These are phyloP conservation scores for Spergularia azorica DNA, from an alignment of 179 eudicot genomes.

Conservation along the genomic window DNA sequence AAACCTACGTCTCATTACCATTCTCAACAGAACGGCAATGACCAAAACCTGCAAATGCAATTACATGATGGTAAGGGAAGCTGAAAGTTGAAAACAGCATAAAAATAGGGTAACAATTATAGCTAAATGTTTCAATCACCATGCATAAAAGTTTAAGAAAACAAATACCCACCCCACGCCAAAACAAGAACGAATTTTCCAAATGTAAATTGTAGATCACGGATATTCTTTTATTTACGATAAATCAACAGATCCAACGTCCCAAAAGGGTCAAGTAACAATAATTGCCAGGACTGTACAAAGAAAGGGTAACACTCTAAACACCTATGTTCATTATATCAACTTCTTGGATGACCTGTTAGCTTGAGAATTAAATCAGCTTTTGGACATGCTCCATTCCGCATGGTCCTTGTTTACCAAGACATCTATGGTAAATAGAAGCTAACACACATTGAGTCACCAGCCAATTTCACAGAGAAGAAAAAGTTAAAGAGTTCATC, in stretches of 20 bases:
- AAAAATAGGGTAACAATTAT: neutral
- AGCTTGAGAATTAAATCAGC: neutral
- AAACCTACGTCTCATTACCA: slow-evolving; percentile 86
- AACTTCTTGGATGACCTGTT: neutral
- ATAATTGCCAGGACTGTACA: neutral
- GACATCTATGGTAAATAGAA: neutral
- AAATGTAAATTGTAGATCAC: neutral
- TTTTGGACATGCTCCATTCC: neutral
- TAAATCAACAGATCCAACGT: neutral
- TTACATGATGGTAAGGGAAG: neutral
- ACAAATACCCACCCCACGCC: neutral
- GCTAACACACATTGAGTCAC: neutral
- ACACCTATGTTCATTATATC: neutral
- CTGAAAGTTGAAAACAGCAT: neutral
- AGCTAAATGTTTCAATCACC: neutral
- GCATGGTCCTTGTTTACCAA: neutral
- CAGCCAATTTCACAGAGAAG: neutral
- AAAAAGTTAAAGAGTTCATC: neutral
- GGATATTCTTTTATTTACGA: neutral
- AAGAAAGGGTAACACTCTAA: neutral
- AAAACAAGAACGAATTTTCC: neutral
- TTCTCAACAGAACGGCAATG: slow-evolving; percentile 82
- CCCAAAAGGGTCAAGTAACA: neutral
- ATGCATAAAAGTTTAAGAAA: slow-evolving; percentile 3
- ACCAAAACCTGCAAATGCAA: slow-evolving; percentile 72